Base-by-base conservation (phyloP, 2,329 filamentous ascomycete species). In the Chaetomium globosum region DNA sequence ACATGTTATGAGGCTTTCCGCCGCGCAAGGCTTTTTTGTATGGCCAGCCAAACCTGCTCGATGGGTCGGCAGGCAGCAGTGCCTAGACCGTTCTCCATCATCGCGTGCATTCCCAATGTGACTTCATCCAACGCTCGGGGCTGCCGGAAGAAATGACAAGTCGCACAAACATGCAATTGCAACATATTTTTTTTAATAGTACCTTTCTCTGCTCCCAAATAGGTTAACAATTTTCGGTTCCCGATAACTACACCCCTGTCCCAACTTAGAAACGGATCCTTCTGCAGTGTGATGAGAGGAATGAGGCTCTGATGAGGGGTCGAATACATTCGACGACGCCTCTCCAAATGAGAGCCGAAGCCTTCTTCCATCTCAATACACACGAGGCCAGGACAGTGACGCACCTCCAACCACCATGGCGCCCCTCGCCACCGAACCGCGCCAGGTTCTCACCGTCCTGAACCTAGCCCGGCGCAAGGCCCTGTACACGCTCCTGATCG, bases 371-470 rank as follows among this genome's bases (percentile, higher is more conserved):
- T 48, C n/a, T 48, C n/a, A 48, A 48, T 48, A 48, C 23, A 7
- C 21, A 9, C 21, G 10, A 28, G 33, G 33, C 12, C 33, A 36
- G 33, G 33, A 12, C 33, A 36, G 33, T 12, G 33, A 9, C 33
- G 9, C 12, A 36, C 12, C 33, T 9, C 12, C 33, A 36, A 36
- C 33, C 33, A 3, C 16, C 63, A 85, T 86, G 84, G 82, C 84
- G 64, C 84, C 84, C 60, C 77, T 83, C 59, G 83, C 80, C 63
- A 80, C 78, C 43, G 84, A 86, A 67, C 84, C 84, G 57, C 81
- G 83, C 65, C 83, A 84, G 69, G 74, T 86, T 61, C 79, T 84
- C 75, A 80, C 87, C 61, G 79, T 83, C 30, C 78, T 87, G 49
- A 83, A 86, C 68, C 77, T 78, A 31, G 80, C 81, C 31, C 79